These are phyloP conservation scores for Torrubiella hemipterigena DNA, from an alignment of 2,329 filamentous ascomycete genomes.

Conservation along the genomic window DNA sequence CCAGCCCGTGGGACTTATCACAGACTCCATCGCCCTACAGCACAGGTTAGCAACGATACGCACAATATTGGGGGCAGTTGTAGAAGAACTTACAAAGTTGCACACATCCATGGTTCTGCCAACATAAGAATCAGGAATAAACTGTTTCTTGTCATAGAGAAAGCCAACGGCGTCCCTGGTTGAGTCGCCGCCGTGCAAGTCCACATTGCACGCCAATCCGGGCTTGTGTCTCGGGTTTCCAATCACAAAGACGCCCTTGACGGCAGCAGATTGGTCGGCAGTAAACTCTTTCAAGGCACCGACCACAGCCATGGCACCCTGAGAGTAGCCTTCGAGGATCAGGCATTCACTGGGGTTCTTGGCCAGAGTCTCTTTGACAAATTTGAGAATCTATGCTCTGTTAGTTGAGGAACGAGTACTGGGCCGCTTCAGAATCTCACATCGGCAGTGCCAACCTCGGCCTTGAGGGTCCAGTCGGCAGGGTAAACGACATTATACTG, in stretches of 20 bases:
- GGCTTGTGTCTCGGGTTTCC: constrained; percentile 5
- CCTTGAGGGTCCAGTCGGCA: constrained; percentile 4
- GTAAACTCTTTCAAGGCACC: constrained; percentile 5
- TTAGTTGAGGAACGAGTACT: not conserved
- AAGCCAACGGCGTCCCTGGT: constrained; percentile 1
- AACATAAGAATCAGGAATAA: constrained; percentile 5
- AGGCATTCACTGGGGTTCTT: constrained; percentile 3
- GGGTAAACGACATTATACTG: constrained; percentile 7
- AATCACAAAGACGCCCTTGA: constrained; percentile 7
- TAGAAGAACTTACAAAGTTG: constrained; percentile 4
- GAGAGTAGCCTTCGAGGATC: constrained; percentile 7
- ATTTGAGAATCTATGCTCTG: not conserved
- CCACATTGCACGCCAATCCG: constrained; percentile 7
- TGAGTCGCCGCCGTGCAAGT: constrained; percentile 5
- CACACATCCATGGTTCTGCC: constrained; percentile 6
- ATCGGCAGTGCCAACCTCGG: constrained; percentile 3
- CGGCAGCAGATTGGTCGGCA: constrained; percentile 4
- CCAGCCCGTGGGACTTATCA: constrained; percentile 1
- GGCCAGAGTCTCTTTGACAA: constrained; percentile 2
- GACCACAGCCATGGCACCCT: constrained; percentile 6
- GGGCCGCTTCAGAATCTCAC: constrained; percentile 1
- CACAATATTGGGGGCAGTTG: not conserved
- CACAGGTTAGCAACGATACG: too few relatives aligned
- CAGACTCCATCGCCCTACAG: constrained; percentile 7
- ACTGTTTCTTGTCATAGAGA: not conserved